Conservation (phyloP, 2,329 filamentous ascomycete genomes). For the Torrubiella hemipterigena region DNA sequence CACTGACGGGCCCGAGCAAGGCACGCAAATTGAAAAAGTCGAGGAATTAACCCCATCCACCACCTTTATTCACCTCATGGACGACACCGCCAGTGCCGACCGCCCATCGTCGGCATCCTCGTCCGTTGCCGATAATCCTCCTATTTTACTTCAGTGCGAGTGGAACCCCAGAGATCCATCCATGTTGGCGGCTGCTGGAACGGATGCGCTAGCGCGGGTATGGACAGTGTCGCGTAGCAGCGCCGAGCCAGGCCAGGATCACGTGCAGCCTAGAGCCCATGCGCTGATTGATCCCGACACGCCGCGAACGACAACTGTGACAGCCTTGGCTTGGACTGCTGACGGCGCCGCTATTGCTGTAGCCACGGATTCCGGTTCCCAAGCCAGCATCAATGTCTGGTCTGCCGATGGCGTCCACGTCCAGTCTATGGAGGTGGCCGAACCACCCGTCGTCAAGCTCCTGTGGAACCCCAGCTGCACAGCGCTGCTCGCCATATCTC, state of each 20-base stretch:
- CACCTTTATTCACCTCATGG: conserved; percentile 46
- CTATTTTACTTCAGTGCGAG: conserved; percentile 56
- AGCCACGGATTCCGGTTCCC: conserved; percentile 40
- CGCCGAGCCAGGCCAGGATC: conserved; percentile 27
- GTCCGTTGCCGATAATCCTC: conserved; percentile 35
- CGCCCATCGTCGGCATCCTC: conserved; percentile 24
- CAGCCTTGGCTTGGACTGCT: conserved; percentile 48
- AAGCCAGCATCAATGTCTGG: conserved; percentile 45
- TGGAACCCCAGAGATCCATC: conserved; percentile 55
- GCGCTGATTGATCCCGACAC: conserved; percentile 40
- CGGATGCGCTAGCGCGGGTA: conserved; percentile 58
- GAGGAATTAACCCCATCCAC: conserved; percentile 47
- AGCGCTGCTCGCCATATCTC: conserved; percentile 44
- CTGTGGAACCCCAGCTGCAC: conserved; percentile 46
- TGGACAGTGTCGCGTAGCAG: conserved; percentile 49
- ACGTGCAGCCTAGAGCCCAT: conserved; percentile 24
- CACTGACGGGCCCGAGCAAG: conserved; percentile 51
- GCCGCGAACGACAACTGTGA: conserved; percentile 39
- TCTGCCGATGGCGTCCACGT: conserved; percentile 37
- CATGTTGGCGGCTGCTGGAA: conserved; percentile 55
- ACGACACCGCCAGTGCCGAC: conserved; percentile 24
- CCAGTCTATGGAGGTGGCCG: conserved; percentile 42
- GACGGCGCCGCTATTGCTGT: conserved; percentile 45
- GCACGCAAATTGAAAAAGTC: conserved; percentile 53
- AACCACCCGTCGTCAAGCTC: conserved; percentile 50